phyloP scores from a whole-genome alignment of 2,329 filamentous ascomycete species.

The Chrysoporthe deuterocubensis region DNA sequence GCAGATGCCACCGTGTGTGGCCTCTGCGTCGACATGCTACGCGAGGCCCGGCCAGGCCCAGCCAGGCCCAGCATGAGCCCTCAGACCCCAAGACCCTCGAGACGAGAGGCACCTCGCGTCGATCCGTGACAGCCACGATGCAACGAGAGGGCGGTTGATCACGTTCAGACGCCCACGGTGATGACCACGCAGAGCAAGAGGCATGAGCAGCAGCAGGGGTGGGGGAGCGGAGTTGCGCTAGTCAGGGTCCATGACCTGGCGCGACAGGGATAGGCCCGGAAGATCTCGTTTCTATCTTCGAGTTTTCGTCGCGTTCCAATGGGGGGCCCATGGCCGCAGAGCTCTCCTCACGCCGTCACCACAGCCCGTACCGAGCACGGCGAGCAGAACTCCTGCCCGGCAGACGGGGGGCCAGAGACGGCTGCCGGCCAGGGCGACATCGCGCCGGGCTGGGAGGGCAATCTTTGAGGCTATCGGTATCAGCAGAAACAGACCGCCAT shows the following conservation, averaged over 20 bases:
- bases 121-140: too few relatives aligned
- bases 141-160: not conserved
- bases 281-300: constrained; percentile 1
- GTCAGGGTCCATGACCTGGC: constrained; percentile 14
- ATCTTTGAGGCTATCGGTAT: not conserved
- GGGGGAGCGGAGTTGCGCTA: not conserved
- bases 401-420: not conserved
- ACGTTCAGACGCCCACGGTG: not conserved
- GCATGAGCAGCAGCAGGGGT: constrained; percentile 10
- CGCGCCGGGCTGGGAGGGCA: not conserved
- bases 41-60: not conserved
- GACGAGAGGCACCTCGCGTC: too few relatives aligned
- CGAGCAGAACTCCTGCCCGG: not conserved
- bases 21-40: too few relatives aligned
- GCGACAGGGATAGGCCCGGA: not conserved
- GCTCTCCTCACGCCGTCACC: constrained; percentile 5
- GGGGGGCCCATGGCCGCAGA: not conserved
- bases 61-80: not conserved
- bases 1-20: too few relatives aligned
- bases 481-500: constrained; percentile 12
- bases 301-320: constrained; percentile 3
- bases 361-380: not conserved
- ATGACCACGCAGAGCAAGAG: not conserved
- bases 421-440: not conserved
- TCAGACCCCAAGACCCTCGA: not conserved